Evolutionary conservation across 148 eudicot species (phyloP).

Genomic region (Euryodendron excelsum): DNA sequence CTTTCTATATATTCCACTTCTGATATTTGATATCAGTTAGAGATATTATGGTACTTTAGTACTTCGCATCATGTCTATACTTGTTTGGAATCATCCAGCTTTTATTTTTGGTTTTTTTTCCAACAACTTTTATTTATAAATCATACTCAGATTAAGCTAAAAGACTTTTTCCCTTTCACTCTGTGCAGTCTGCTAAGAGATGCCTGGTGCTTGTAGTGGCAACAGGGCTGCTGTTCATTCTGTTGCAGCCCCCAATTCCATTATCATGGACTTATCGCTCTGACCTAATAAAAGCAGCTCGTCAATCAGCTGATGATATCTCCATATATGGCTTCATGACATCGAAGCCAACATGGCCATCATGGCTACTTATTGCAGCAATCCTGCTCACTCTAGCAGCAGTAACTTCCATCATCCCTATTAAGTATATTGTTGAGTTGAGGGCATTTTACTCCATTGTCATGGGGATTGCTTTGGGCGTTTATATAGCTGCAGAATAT

Average conservation of each 20-base stretch:
- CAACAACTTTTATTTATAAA: background rate
- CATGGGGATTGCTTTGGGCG: constrained; percentile 81
- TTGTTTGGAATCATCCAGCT: constrained; percentile 1
- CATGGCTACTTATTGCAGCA: constrained; percentile 88
- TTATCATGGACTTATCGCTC: constrained; percentile 76
- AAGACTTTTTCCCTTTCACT: background rate
- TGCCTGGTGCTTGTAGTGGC: constrained; percentile 78
- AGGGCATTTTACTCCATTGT: constrained; percentile 73
- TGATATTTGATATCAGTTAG: no score
- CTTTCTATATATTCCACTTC: no score
- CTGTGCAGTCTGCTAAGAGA: constrained; percentile 84
- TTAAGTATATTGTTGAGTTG: constrained; percentile 82
- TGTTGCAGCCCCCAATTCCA: constrained; percentile 88
- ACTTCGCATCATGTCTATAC: no score
- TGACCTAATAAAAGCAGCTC: constrained; percentile 79
- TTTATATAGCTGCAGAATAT: constrained; percentile 81
- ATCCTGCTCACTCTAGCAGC: constrained; percentile 90
- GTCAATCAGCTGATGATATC: constrained; percentile 85
- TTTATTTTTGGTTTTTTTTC: background rate
- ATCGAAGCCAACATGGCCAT: constrained; percentile 93
- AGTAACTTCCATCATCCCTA: constrained; percentile 80
- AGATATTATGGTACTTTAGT: no score
- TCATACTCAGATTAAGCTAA: constrained; percentile 1
- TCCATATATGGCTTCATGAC: constrained; percentile 89
- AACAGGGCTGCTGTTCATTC: constrained; percentile 65